These are phyloP conservation scores for Bipolaris victoriae DNA, from an alignment of 2,329 filamentous ascomycete species.

Conservation along the genomic window DNA sequence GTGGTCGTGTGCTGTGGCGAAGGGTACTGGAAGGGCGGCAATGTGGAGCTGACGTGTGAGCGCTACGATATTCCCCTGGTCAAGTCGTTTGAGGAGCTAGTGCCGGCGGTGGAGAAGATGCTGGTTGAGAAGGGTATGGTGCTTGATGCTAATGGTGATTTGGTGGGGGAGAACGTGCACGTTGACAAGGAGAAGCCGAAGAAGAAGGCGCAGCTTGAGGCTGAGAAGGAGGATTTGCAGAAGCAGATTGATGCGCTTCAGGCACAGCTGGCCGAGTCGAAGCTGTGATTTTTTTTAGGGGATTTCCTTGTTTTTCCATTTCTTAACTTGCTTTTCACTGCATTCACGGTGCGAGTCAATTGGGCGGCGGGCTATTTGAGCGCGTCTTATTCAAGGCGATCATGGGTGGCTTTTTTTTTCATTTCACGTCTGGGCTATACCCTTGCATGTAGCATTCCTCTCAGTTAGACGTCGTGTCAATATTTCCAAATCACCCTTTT, in stretches of 20 bases:
- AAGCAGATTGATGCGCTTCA: conserved; percentile 7
- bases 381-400: not conserved
- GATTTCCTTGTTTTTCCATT: not conserved
- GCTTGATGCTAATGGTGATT: conserved; percentile 23
- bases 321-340: not conserved
- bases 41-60: conserved; percentile 64
- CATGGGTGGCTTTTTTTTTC: conserved; percentile 2
- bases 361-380: not conserved
- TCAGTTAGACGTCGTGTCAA: not conserved
- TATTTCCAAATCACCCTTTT: not conserved
- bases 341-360: not conserved
- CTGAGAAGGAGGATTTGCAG: conserved; percentile 7
- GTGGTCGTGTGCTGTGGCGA: conserved; percentile 61
- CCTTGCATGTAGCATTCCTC: not conserved
- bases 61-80: conserved; percentile 54
- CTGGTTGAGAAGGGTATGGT: conserved; percentile 39
- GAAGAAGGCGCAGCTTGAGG: conserved; percentile 14
- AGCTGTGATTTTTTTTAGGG: not conserved
- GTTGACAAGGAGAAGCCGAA: conserved; percentile 8
- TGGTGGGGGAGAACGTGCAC: conserved; percentile 15
- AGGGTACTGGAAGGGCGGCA: conserved; percentile 64
- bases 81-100: conserved; percentile 52
- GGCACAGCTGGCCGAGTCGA: conserved; percentile 1
- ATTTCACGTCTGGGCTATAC: not conserved
- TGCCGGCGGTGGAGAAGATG: conserved; percentile 43